phyloP scores from a whole-genome alignment of 257 asterid species.

The Capsicum chinense region DNA sequence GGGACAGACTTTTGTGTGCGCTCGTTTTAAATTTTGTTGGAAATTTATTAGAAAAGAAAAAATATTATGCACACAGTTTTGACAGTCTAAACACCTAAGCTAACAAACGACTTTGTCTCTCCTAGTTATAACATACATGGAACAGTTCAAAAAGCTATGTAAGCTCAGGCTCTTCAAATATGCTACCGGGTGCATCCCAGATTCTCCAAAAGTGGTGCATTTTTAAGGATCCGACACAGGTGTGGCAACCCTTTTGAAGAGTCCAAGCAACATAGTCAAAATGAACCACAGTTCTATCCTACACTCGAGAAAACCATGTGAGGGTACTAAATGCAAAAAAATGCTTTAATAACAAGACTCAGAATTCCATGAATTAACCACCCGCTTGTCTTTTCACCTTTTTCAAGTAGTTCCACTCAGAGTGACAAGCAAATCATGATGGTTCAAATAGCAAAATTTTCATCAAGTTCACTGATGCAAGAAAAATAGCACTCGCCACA shows the following conservation, averaged over 20 bases:
- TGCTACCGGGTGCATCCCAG: too few species aligned
- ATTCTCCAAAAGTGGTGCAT: too few species aligned
- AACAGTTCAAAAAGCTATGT: not conserved
- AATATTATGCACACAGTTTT: not conserved
- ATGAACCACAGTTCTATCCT: not conserved
- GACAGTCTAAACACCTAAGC: not conserved
- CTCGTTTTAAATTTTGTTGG: not conserved
- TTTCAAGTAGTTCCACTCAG: not conserved
- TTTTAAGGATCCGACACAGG: too few species aligned
- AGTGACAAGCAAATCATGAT: not conserved
- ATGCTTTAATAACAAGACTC: not conserved
- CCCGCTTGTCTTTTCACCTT: not conserved
- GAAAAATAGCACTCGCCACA: not conserved
- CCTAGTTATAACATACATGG: not conserved
- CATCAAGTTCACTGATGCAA: not conserved
- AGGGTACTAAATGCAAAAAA: not conserved
- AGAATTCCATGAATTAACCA: not conserved
- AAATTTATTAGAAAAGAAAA: not conserved
- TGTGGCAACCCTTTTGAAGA: too few species aligned
- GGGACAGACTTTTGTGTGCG: not conserved
- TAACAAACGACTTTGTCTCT: not conserved
- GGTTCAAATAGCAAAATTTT: not conserved
- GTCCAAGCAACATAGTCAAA: too few species aligned
- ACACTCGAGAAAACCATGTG: not conserved
- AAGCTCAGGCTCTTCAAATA: too few species aligned